These are phyloP conservation scores for Tranzscheliella williamsii DNA, from an alignment of 1,284 basidiomycete species.

Conservation along the genomic window DNA sequence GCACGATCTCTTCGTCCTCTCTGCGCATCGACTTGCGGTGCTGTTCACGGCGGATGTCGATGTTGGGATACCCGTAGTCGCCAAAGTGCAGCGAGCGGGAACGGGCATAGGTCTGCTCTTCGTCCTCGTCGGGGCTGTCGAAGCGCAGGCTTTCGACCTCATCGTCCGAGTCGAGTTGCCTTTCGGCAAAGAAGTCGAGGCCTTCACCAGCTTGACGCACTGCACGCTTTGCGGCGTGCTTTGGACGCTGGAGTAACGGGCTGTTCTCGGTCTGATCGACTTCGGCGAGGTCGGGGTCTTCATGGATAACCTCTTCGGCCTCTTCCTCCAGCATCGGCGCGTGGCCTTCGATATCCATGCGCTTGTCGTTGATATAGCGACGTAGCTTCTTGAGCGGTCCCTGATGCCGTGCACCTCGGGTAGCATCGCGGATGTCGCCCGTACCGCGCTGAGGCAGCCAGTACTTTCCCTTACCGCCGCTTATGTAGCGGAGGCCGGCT, in stretches of 20 bases:
- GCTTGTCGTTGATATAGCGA: constrained; percentile 64
- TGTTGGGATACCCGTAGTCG: constrained; percentile 86
- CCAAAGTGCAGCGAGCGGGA: constrained; percentile 80
- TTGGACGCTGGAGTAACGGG: constrained; percentile 15
- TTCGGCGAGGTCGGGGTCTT: constrained; percentile 63
- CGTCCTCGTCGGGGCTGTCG: constrained; percentile 68
- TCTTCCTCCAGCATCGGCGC: constrained; percentile 76
- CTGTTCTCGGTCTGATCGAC: constrained; percentile 56
- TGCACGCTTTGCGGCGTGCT: constrained; percentile 13
- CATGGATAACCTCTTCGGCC: constrained; percentile 71
- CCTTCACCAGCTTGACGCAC: constrained; percentile 29
- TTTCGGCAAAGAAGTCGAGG: constrained; percentile 33
- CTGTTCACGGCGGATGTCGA: constrained; percentile 78
- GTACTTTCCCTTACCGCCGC: constrained; percentile 73
- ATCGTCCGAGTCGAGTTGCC: constrained; percentile 53
- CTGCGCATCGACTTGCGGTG: constrained; percentile 15
- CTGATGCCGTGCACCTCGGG: constrained; percentile 40
- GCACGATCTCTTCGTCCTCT: constrained; percentile 43
- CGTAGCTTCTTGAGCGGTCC: constrained; percentile 63
- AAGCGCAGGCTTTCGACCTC: constrained; percentile 68
- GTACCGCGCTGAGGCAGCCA: constrained; percentile 55
- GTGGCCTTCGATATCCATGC: constrained; percentile 69
- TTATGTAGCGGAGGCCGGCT: constrained; percentile 79
- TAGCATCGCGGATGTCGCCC: constrained; percentile 22
- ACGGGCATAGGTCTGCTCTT: constrained; percentile 72